Evolutionary conservation across 129 eudicot species (phyloP).

Genomic region (Lonicera japonica): DNA sequence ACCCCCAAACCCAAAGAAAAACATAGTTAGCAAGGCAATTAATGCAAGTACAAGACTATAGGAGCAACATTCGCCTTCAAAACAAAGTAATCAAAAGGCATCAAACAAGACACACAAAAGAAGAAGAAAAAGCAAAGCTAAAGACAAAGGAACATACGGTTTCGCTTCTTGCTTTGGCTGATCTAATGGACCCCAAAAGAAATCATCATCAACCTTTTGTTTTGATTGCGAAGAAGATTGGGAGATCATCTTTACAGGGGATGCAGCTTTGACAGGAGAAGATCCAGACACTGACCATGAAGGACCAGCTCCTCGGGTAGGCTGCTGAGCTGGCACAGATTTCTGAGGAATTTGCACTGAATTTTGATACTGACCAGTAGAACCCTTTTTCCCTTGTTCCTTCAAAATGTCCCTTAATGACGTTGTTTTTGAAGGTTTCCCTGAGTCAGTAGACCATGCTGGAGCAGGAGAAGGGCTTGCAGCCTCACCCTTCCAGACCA

Average conservation of each 20-base stretch:
- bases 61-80: no score
- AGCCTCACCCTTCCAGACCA: slow-evolving; percentile 82
- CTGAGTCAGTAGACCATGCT: slow-evolving; percentile 94
- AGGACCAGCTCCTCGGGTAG: slow-evolving; percentile 44
- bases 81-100: no score
- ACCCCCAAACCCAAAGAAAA: no score
- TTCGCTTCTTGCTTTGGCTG: slow-evolving; percentile 77
- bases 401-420: slow-evolving; percentile 88
- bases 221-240: slow-evolving; percentile 42
- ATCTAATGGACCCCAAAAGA: slow-evolving; percentile 94
- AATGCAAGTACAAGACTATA: no score
- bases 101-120: no score
- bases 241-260: slow-evolving; percentile 37
- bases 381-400: slow-evolving; percentile 66
- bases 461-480: slow-evolving; percentile 58
- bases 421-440: slow-evolving; percentile 38
- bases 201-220: slow-evolving; percentile 72
- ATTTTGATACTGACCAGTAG: slow-evolving; percentile 30
- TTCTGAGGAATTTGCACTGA: slow-evolving; percentile 46
- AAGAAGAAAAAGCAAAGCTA: no score
- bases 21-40: no score
- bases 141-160: slow-evolving; percentile 35
- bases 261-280: slow-evolving; percentile 63
- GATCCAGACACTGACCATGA: slow-evolving; percentile 45
- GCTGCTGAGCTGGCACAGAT: slow-evolving; percentile 36